Percentiles rank a stretch among this genome's conserved stretches.
phyloP scores from a whole-genome alignment of 2,329 filamentous ascomycete species.

The Fulvia fulva region DNA sequence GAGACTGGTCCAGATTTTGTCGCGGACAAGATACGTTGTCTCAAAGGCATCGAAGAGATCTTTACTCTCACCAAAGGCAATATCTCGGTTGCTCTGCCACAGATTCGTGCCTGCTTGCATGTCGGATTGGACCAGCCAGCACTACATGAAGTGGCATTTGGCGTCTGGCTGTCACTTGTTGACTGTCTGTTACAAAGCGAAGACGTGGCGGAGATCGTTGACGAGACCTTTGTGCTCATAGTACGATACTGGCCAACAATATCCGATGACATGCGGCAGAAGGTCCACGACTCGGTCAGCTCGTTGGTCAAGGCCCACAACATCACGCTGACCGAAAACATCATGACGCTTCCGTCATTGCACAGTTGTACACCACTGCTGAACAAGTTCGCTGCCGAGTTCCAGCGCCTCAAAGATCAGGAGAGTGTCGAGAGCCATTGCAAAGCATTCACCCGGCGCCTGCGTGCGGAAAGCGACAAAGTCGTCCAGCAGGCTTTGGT shows the following conservation, averaged over 20 bases:
- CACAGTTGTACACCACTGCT: conserved; percentile 62
- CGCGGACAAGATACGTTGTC: conserved; percentile 68
- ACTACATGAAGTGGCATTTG: conserved; percentile 74
- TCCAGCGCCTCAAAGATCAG: conserved; percentile 61
- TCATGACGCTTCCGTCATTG: conserved; percentile 75
- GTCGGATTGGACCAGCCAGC: conserved; percentile 72
- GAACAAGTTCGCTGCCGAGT: conserved; percentile 60
- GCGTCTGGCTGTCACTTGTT: conserved; percentile 79
- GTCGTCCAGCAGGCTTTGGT: conserved; percentile 77
- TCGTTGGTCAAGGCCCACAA: conserved; percentile 63
- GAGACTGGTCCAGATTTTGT: conserved; percentile 52
- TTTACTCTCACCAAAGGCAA: conserved; percentile 70
- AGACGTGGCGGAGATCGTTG: conserved; percentile 74
- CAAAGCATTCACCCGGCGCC: conserved; percentile 66
- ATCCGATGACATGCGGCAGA: conserved; percentile 55
- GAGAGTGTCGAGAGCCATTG: conserved; percentile 65
- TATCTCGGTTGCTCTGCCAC: conserved; percentile 75
- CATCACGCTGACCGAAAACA: conserved; percentile 59
- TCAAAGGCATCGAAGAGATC: conserved; percentile 84
- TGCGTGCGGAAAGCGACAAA: conserved; percentile 77
- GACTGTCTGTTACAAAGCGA: conserved; percentile 64
- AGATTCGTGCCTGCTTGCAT: conserved; percentile 89
- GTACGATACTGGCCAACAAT: conserved; percentile 74
- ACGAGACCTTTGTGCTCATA: conserved; percentile 86
- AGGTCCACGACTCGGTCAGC: conserved; percentile 60